Evolutionary conservation across 1,284 basidiomycete species (phyloP), one percentile per base, ranked within the genome.

Genomic region (Ceratobasidium theobromae): DNA sequence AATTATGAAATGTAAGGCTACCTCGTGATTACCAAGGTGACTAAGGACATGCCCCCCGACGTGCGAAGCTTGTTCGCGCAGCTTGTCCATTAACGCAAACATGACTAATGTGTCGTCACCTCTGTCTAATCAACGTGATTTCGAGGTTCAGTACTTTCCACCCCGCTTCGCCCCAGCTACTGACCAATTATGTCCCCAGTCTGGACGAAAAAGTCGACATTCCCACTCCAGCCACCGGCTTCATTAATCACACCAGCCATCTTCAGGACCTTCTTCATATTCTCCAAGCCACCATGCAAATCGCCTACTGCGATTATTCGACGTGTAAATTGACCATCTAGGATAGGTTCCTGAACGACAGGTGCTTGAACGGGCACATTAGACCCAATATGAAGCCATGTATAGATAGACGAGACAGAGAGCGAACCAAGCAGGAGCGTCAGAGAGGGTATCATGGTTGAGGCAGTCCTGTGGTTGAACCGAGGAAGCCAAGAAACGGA

Each of bases 141-240:
- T 18, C 66, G 30, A 14, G 23, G 16, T 23, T 64, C 40, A 43
- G n/a, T 65, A 14, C 14, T 21, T n/a, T 49, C 16, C 18, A 51
- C 49, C 12, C 43, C 38, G 25, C 41, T n/a, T n/a, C 32, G 1
- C 27, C 33, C 52, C 79, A 49, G 28, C 30, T n/a, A 89, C 84
- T 90, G 81, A 76, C 95, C 93, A 69, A 96, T 89, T 48, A 96
- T 95, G 75, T 97, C 94, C 2, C 94, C 94, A 0, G 94, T 96
- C 78, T 96, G 93, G 14, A 95, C 93, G 69, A 95, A 86, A 64
- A 87, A 85, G 73, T 93, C 91, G 2, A 85, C 84, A 23, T 87
- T 79, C 0, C 87, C 93, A 8, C 84, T 83, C 93, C 93, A 96
- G 58, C 86, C 78, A 0, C 84, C 86, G 2, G 81, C 73, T n/a